These are phyloP conservation scores for Phytophthora parvispora DNA, from an alignment of 352 stramenopile species.

Conservation along the genomic window DNA sequence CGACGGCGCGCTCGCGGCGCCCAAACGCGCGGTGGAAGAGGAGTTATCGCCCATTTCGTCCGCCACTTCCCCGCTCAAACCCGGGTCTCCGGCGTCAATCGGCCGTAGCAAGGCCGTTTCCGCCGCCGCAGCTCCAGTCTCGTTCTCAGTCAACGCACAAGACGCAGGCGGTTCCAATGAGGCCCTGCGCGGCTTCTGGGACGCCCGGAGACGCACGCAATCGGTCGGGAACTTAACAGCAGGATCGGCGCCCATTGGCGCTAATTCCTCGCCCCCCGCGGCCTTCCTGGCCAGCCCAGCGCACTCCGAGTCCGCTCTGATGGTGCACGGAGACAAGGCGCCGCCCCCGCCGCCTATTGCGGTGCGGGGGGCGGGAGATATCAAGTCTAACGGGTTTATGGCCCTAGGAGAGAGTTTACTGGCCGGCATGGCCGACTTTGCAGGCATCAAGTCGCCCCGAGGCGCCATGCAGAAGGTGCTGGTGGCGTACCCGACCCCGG, in stretches of 20 bases:
- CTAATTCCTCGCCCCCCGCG: conserved; percentile 13
- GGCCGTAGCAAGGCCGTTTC: conserved; percentile 29
- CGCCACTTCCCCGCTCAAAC: not conserved
- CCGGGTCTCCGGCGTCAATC: conserved; percentile 5
- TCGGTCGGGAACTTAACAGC: conserved; percentile 51
- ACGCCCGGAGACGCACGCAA: conserved; percentile 61
- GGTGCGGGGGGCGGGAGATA: conserved; percentile 27
- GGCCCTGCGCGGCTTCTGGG: conserved; percentile 8
- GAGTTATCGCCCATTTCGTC: conserved; percentile 33
- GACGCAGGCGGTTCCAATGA: conserved; percentile 8
- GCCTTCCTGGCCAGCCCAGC: conserved; percentile 19
- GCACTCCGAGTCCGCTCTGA: conserved; percentile 43
- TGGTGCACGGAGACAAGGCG: not conserved
- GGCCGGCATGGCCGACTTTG: conserved; percentile 43
- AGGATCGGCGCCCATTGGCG: not conserved
- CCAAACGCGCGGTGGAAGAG: conserved; percentile 18
- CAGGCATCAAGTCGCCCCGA: conserved; percentile 31
- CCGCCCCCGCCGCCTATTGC: conserved; percentile 28
- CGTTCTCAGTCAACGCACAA: conserved; percentile 8
- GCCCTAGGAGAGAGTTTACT: conserved; percentile 62
- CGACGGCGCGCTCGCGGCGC: not conserved
- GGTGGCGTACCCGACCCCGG: conserved; percentile 61
- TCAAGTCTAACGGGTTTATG: conserved; percentile 42
- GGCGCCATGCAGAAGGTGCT: conserved; percentile 35
- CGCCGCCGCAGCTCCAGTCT: conserved; percentile 7